Percentiles rank a stretch among this genome's conserved stretches.
Conservation (phyloP, 2,329 filamentous ascomycete species). For the Albophoma yamanashiensis region DNA sequence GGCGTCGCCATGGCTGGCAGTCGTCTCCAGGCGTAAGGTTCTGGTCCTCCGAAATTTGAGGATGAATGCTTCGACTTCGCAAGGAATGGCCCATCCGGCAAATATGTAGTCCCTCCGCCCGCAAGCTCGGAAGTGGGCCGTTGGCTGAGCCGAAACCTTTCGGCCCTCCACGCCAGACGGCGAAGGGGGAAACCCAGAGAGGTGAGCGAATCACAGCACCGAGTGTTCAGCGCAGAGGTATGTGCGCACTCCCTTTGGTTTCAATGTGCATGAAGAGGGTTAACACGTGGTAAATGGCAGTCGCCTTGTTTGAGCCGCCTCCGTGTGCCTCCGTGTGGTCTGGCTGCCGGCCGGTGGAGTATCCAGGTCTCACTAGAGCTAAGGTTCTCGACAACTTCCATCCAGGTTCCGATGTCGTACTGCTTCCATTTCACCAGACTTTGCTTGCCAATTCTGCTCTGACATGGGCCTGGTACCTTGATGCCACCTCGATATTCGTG, state of each 20-base stretch:
- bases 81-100: background rate
- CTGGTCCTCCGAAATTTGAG: background rate
- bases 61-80: background rate
- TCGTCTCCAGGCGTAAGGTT: background rate
- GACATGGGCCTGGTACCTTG: background rate
- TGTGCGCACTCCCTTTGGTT: background rate
- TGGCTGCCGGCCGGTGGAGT: background rate
- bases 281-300: background rate
- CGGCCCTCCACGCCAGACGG: background rate
- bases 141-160: background rate
- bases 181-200: background rate
- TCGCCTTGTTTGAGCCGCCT: background rate
- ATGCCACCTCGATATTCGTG: background rate
- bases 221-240: background rate
- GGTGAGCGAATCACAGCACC: background rate
- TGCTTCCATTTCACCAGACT: background rate
- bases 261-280: background rate
- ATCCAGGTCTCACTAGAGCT: background rate
- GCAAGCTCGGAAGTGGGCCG: background rate
- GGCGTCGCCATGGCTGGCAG: constrained; percentile 1
- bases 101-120: background rate
- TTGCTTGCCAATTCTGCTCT: background rate
- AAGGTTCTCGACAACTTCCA: background rate
- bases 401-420: background rate
- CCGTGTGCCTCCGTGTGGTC: background rate